phyloP scores from a whole-genome alignment of 371 early-diverging fungal species.

The Globomyces sp. region DNA sequence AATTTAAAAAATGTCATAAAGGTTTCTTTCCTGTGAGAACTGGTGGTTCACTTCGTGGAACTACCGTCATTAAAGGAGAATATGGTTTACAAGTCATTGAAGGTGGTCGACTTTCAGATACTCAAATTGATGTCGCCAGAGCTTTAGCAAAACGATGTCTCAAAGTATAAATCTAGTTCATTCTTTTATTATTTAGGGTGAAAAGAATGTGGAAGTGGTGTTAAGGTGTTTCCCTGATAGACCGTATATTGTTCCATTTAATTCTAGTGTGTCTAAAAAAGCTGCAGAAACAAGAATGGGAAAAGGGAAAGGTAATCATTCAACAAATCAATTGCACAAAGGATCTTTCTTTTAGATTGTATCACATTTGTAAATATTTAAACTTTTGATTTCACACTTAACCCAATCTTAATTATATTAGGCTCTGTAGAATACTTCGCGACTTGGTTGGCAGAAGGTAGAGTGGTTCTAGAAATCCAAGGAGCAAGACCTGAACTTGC shows the following conservation, averaged over 20 bases:
- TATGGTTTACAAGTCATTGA: constrained; percentile 85
- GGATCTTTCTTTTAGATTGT: too few species aligned
- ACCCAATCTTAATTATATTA: too few species aligned
- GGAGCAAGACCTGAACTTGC: constrained; percentile 53
- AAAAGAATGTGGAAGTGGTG: constrained; percentile 86
- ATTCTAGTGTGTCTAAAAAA: constrained; percentile 40
- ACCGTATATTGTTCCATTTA: constrained; percentile 69
- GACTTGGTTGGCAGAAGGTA: constrained; percentile 82
- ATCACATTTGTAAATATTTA: too few species aligned
- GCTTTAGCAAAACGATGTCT: constrained; percentile 74
- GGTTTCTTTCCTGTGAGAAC: constrained; percentile 69
- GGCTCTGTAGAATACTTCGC: constrained; percentile 90
- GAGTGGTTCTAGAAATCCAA: constrained; percentile 84
- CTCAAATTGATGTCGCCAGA: constrained; percentile 79
- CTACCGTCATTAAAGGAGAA: constrained; percentile 82
- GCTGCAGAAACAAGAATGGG: constrained; percentile 95
- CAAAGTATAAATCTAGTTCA: constrained; percentile 45
- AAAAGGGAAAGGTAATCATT: constrained; percentile 77
- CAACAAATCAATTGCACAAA: background rate
- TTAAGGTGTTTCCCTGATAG: constrained; percentile 89
- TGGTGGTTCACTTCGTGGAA: constrained; percentile 84
- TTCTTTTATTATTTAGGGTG: constrained; percentile 16
- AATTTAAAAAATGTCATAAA: constrained; percentile 86
- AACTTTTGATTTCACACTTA: too few species aligned
- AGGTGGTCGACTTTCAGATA: constrained; percentile 78